Base-by-base conservation (phyloP, 2,329 filamentous ascomycete genomes). In the Apiospora phragmitis region DNA sequence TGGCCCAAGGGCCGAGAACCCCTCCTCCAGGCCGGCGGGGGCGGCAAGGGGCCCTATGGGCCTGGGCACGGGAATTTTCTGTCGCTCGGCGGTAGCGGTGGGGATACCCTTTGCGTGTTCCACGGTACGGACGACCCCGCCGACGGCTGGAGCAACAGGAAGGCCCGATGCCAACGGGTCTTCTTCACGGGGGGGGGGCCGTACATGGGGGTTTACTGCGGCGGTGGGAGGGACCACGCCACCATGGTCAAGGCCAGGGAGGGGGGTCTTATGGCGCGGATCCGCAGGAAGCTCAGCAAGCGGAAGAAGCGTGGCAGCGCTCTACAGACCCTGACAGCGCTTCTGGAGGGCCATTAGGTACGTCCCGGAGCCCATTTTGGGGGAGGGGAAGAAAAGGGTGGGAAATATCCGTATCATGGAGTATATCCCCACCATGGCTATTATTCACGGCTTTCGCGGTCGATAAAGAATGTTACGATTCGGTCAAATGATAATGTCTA, bases 41-140 rank as follows among this genome's bases (percentile, higher is more conserved):
- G 72, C n/a, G 70, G 68, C 16, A 26, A 45, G 0, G 75, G 75
- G 0, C 75, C 75, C 11, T 80, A 74, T 65, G 79, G 79, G 0
- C 79, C 79, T 0, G 78, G 79, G 0, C 79, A 80, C 35, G 79
- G 79, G 11, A 79, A 75, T 18, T 80, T 80, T 24, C 1, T 72
- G 21, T 29, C 38, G 12, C 11, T 72, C n/a, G 51, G 49, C 26
- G 7, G 49, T 18, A 6, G 12, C 26, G 49, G 49, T 8, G 55
- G 55, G 3, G 59, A 79, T 21, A 73, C 76, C n/a, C 70, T 79
- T 0, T 76, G 77, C 5, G 71, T 80, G 5, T 80, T 78, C 69
- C 79, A 80, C 55, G 79, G 76, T 11, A 80, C 79, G 0, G 77
- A 80, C 35, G 70, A 67, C 3, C 74, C 76, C 32, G 70, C 73